Percentiles rank a stretch among this genome's conserved stretches.
Conservation (phyloP, 768 basidiomycete genomes). For the Macrolepiota dolichaula region DNA sequence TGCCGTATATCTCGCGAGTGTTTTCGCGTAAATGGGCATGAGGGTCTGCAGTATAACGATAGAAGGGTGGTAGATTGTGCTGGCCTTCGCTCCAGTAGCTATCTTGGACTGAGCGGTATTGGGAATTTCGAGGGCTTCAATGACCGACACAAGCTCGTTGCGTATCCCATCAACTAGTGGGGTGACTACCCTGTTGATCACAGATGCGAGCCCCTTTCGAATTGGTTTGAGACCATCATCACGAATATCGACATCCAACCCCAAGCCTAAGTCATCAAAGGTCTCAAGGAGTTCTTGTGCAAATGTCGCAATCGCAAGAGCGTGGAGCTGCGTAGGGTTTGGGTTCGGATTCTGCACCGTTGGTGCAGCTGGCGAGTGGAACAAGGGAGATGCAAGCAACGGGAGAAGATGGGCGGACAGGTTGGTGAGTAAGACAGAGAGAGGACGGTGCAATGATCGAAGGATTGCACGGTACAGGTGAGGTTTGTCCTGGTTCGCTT, state of each 20-base stretch:
- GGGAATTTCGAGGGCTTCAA: conserved; percentile 60
- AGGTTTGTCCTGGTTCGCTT: conserved; percentile 56
- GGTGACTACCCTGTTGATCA: conserved; percentile 63
- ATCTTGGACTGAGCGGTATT: conserved; percentile 27
- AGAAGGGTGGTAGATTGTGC: conserved; percentile 49
- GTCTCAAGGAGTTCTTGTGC: conserved; percentile 70
- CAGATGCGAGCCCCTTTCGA: conserved; percentile 66
- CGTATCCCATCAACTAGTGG: conserved; percentile 63
- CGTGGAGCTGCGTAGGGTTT: conserved; percentile 70
- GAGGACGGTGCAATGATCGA: conserved; percentile 70
- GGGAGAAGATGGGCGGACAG: conserved; percentile 67
- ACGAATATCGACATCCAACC: conserved; percentile 55
- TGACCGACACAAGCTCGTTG: conserved; percentile 53
- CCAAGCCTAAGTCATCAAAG: conserved; percentile 65
- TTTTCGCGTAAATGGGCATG: conserved; percentile 61
- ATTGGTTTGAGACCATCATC: conserved; percentile 68
- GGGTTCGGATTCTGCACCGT: conserved; percentile 47
- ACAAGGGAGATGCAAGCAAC: conserved; percentile 60
- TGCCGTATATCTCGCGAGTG: conserved; percentile 52
- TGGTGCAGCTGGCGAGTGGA: conserved; percentile 49
- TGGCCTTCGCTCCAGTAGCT: conserved; percentile 26
- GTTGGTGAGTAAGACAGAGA: conserved; percentile 71
- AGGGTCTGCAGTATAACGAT: conserved; percentile 53
- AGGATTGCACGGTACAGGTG: conserved; percentile 69
- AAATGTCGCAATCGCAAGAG: conserved; percentile 63